Base-by-base conservation (phyloP, 768 basidiomycete genomes). In the Lentinula raphanica region DNA sequence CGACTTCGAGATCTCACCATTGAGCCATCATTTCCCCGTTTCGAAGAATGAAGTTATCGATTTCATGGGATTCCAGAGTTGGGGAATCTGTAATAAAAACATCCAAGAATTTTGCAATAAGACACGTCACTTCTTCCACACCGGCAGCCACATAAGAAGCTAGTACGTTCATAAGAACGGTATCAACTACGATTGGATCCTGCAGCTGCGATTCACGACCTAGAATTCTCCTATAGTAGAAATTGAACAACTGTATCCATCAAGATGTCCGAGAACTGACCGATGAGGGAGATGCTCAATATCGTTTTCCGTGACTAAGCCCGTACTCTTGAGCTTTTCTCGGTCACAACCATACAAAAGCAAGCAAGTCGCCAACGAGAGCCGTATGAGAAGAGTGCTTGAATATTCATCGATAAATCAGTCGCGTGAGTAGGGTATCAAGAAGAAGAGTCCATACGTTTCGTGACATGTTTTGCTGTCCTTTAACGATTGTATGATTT, bases 21-120 rank as follows among this genome's bases (percentile, higher is more conserved):
- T 72, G 67, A 25, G 79, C 77, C n/a, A 92, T 71, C 17, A 82
- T 66, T 40, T 70, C 68, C 12, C 80, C 84, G 61, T 89, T 88
- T 48, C 81, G 78, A 31, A 89, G 67, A 29, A 90, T 78, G 63
- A 90, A 89, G 66, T 88, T 87, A 63, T 89, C 87, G 2, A 87
- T 75, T 69, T 89, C 89, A 62, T 86, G 79, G 1, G 81, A 66
- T 63, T 87, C 85, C 56, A 91, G 66, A 39, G 82, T 77, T 1
- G 82, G 77, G 2, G 86, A 79, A 40, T 85, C 79, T 38, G 76
- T 80, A 36, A 86, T 67, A 63, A 90, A 86, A 13, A 78, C 70
- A 61, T 80, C 72, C 27, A 90, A 63, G 63, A 90, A 92, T 62
- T 84, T 85, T 7, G 83, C 83, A 11, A 80, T 69, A 19, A 87